phyloP scores from a whole-genome alignment of 768 basidiomycete genomes.

The Lentinus brumalis region DNA sequence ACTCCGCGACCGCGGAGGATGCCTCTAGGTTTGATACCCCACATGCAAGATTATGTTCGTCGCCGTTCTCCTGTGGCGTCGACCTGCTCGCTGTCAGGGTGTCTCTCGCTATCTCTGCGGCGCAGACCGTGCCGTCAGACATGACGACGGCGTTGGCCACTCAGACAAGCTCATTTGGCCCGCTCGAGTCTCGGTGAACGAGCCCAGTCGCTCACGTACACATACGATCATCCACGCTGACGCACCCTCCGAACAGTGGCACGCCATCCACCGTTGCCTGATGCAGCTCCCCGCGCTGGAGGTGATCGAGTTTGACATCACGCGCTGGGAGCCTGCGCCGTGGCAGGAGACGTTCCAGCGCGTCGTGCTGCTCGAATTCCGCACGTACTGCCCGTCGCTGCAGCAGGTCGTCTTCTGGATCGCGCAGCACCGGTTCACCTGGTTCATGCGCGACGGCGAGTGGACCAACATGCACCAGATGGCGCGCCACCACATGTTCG shows the following conservation, averaged over 20 bases:
- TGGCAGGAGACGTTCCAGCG: constrained; percentile 34
- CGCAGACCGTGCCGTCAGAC: too few relatives aligned
- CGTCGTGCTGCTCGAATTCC: constrained; percentile 41
- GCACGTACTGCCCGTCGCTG: constrained; percentile 39
- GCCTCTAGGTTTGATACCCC: not conserved
- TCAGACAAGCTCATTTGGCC: too few relatives aligned
- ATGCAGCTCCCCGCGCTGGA: constrained; percentile 37
- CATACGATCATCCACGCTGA: constrained; percentile 24
- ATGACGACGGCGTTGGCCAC: too few relatives aligned
- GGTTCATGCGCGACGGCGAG: constrained; percentile 27
- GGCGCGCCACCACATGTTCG: constrained; percentile 12
- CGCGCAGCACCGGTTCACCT: constrained; percentile 24
- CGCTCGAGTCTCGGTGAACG: not conserved
- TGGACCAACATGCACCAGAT: constrained; percentile 17
- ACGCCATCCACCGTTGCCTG: constrained; percentile 36
- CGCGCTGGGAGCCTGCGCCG: constrained; percentile 37
- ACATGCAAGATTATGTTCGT: not conserved
- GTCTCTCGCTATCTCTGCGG: too few relatives aligned
- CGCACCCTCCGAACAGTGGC: constrained; percentile 28
- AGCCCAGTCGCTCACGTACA: not conserved
- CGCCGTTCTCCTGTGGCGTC: not conserved
- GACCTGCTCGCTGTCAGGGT: not conserved
- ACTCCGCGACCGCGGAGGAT: not conserved
- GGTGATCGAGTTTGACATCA: constrained; percentile 40
- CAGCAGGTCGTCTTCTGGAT: constrained; percentile 39